A percentile compares a stretch with the other conserved stretches of the same genome.
phyloP scores from a whole-genome alignment of 768 basidiomycete genomes.

The Trametes cingulata region DNA sequence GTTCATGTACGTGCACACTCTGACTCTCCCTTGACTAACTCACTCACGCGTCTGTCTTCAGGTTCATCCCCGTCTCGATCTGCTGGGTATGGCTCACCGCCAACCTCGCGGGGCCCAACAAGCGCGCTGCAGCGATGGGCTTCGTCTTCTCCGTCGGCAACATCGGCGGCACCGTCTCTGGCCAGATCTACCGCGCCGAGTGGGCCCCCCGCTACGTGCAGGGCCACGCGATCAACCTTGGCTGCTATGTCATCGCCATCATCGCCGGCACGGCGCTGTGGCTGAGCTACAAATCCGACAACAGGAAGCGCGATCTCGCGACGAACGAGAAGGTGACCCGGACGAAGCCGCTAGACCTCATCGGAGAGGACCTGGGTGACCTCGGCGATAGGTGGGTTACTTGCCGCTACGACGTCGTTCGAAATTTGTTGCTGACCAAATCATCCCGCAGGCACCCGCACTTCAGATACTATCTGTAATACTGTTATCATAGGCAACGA shows the following conservation, averaged over 20 bases:
- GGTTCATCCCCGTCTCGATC: slow-evolving; percentile 33
- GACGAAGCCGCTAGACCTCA: slow-evolving; percentile 17
- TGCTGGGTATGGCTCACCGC: slow-evolving; percentile 31
- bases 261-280: slow-evolving; percentile 26
- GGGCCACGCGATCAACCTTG: slow-evolving; percentile 35
- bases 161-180: slow-evolving; percentile 33
- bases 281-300: slow-evolving; percentile 29
- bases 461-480: slow-evolving; percentile 25
- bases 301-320: slow-evolving; percentile 23
- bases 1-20: slow-evolving; percentile 31
- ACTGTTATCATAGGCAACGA: background rate
- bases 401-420: background rate
- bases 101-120: slow-evolving; percentile 32
- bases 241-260: slow-evolving; percentile 29
- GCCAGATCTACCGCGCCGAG: slow-evolving; percentile 33
- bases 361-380: slow-evolving; percentile 32
- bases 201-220: slow-evolving; percentile 37
- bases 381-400: slow-evolving; percentile 30
- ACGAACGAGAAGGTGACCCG: slow-evolving; percentile 13
- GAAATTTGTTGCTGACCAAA: background rate
- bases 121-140: slow-evolving; percentile 35
- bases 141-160: slow-evolving; percentile 36
- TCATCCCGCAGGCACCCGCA: slow-evolving; percentile 19
- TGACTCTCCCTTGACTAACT: background rate
- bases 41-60: background rate